Conservation (phyloP, 1,284 basidiomycete species). For the Chalciporus sp. region DNA sequence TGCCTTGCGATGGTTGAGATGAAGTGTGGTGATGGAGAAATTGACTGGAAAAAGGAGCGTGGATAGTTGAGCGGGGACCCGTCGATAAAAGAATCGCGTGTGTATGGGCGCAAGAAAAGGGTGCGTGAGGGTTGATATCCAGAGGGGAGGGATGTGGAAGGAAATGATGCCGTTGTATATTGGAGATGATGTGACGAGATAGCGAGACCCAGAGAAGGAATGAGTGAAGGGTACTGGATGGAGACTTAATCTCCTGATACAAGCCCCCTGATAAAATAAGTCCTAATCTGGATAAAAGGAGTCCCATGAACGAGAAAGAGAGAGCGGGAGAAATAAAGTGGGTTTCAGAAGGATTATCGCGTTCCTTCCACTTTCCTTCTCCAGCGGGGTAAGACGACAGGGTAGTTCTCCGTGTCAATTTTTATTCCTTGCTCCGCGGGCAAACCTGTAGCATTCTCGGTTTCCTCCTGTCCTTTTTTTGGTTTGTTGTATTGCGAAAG, state of each 20-base stretch:
- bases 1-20: conserved; percentile 13
- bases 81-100: conserved; percentile 27
- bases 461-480: conserved; percentile 6
- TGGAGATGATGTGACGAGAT: conserved; percentile 33
- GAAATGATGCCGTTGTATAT: conserved; percentile 34
- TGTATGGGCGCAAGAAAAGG: conserved; percentile 13
- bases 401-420: conserved; percentile 20
- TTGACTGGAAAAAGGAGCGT: conserved; percentile 17
- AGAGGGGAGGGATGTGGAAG: conserved; percentile 20
- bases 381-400: conserved; percentile 23
- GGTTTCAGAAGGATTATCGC: conserved; percentile 21
- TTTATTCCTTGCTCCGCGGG: conserved; percentile 12
- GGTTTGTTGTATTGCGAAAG: conserved; percentile 6
- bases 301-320: conserved; percentile 27
- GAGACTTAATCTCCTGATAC: conserved; percentile 31
- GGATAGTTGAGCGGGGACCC: conserved; percentile 13
- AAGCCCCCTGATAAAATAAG: conserved; percentile 36
- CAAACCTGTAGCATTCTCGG: conserved; percentile 3
- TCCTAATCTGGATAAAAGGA: conserved; percentile 27
- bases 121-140: conserved; percentile 15
- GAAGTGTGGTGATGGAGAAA: conserved; percentile 11
- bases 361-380: conserved; percentile 16
- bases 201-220: conserved; percentile 20
- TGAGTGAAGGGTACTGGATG: conserved; percentile 26
- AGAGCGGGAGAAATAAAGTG: conserved; percentile 21